These are phyloP conservation scores for Polysphondylium violaceum DNA, from an alignment of 78 protist species.

Conservation along the genomic window DNA sequence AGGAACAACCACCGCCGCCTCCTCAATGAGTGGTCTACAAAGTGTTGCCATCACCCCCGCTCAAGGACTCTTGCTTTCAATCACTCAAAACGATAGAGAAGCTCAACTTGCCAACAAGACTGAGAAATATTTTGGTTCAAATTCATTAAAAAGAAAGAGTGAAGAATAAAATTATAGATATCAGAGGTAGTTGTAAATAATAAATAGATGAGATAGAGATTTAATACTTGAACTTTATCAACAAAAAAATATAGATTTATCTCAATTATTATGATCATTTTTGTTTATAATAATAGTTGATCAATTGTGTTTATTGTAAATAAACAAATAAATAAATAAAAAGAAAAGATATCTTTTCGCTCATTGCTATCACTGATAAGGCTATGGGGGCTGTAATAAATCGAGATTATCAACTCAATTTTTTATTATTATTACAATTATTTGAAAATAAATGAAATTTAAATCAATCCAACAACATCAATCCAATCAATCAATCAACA, in stretches of 20 bases:
- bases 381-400: too few relatives aligned
- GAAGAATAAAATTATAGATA: neutral
- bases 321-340: too few relatives aligned
- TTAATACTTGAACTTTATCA: neutral
- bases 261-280: neutral
- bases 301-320: neutral
- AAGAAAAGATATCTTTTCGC: too few relatives aligned
- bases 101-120: neutral
- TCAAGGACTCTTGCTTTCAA: neutral
- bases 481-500: too few relatives aligned
- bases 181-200: neutral
- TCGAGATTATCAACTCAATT: too few relatives aligned
- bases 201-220: neutral
- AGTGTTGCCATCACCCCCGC: slow-evolving; percentile 45
- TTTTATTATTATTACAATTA: too few relatives aligned
- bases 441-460: too few relatives aligned
- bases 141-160: slow-evolving; percentile 25
- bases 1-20: neutral
- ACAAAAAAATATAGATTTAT: neutral
- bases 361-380: too few relatives aligned
- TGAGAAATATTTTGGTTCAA: neutral
- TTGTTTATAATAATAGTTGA: neutral
- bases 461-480: too few relatives aligned
- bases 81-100: slow-evolving; percentile 1
- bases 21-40: slow-evolving; percentile 20